Conservation (phyloP, 768 basidiomycete species). For the Cystobasidium tubakii region DNA sequence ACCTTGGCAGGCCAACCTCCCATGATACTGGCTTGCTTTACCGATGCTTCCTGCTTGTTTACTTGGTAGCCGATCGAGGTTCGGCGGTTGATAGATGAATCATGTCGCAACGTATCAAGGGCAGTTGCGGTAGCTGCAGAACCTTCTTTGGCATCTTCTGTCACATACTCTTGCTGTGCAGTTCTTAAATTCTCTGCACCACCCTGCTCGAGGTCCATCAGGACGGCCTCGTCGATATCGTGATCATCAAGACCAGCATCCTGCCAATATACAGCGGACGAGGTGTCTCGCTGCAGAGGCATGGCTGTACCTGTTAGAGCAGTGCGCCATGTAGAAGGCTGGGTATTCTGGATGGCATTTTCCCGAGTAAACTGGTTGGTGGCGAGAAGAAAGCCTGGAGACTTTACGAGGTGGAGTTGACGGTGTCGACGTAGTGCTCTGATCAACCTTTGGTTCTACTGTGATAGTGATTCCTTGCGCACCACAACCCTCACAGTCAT, state of each 20-base stretch:
- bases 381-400: not conserved
- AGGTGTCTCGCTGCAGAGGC: conserved; percentile 5
- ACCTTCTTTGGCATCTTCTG: not conserved
- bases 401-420: no score
- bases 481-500: no score
- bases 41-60: conserved; percentile 1
- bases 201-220: not conserved
- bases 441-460: no score
- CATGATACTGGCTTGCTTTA: not conserved
- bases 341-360: not conserved
- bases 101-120: not conserved
- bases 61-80: not conserved
- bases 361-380: not conserved
- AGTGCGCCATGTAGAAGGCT: not conserved
- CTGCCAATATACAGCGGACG: conserved; percentile 21
- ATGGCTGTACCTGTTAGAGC: not conserved
- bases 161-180: not conserved
- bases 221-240: not conserved
- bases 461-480: no score
- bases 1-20: not conserved
- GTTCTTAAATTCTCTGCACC: not conserved
- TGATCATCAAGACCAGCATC: not conserved
- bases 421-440: no score
- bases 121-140: not conserved
- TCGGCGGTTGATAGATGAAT: not conserved